Percentiles rank a stretch among this genome's conserved stretches.
These are phyloP conservation scores for Coccomyxa subellipsoidea DNA, from an alignment of 163 green algal species.

Conservation along the genomic window DNA sequence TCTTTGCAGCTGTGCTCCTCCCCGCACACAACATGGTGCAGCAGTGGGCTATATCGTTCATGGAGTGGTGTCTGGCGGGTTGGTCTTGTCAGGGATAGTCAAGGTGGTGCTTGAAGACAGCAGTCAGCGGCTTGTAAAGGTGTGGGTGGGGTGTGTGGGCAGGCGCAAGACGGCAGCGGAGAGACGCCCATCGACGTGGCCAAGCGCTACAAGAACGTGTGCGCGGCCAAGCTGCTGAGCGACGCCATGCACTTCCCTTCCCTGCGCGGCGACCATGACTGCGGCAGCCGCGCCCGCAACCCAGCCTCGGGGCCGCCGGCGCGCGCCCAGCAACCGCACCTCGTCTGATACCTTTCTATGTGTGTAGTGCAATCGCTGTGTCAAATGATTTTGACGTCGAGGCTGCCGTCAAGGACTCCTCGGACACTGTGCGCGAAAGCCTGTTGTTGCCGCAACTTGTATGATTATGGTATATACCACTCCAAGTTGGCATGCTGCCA, in stretches of 20 bases:
- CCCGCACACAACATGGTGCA: neutral
- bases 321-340: neutral
- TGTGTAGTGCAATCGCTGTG: neutral
- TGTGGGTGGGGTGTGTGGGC: neutral
- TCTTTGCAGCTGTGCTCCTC: neutral
- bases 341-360: neutral
- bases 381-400: neutral
- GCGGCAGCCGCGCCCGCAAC: neutral
- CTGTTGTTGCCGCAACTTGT: neutral
- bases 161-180: neutral
- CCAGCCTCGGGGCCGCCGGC: neutral
- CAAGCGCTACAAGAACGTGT: neutral
- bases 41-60: too few species aligned
- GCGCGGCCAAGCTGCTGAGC: neutral
- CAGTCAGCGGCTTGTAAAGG: too few species aligned
- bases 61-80: too few species aligned
- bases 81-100: too few species aligned
- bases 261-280: neutral
- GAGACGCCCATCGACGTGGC: conserved; percentile 3
- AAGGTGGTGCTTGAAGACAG: too few species aligned
- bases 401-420: neutral
- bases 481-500: too few species aligned
- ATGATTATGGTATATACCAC: neutral
- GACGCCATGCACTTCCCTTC: neutral
- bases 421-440: neutral